These are phyloP conservation scores for Phytopythium montanum DNA, from an alignment of 352 stramenopile species.

Conservation along the genomic window DNA sequence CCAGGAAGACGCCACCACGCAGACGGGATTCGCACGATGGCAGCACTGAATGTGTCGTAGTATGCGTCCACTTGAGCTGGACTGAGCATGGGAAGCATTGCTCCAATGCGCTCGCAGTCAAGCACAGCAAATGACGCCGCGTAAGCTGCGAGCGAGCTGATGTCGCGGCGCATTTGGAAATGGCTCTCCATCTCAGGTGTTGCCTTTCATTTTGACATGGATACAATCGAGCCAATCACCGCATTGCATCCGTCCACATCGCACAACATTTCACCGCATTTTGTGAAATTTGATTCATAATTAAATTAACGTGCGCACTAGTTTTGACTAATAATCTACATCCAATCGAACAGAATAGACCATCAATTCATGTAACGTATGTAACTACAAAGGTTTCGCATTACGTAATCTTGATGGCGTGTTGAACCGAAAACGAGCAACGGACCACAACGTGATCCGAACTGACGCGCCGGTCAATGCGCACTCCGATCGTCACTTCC, in stretches of 20 bases:
- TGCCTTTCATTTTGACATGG: background rate
- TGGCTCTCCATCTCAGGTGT: background rate
- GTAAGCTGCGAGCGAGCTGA: background rate
- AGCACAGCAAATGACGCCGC: background rate
- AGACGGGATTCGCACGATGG: no score
- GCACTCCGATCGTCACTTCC: background rate
- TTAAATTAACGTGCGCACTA: no score
- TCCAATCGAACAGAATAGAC: no score
- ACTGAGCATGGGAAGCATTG: no score
- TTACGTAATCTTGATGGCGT: background rate
- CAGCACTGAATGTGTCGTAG: no score
- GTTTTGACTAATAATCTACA: no score
- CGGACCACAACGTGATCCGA: no score
- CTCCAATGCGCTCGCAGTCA: no score
- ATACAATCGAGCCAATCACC: background rate
- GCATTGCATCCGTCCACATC: background rate
- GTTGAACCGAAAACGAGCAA: no score
- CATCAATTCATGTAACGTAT: background rate
- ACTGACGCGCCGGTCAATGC: background rate
- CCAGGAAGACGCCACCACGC: background rate
- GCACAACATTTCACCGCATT: no score
- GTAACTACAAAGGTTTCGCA: background rate
- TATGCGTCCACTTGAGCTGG: no score
- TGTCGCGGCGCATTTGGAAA: background rate
- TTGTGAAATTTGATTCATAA: no score